Conservation (phyloP, 139 green algal genomes). For the Protoeuglena noctilucae region DNA sequence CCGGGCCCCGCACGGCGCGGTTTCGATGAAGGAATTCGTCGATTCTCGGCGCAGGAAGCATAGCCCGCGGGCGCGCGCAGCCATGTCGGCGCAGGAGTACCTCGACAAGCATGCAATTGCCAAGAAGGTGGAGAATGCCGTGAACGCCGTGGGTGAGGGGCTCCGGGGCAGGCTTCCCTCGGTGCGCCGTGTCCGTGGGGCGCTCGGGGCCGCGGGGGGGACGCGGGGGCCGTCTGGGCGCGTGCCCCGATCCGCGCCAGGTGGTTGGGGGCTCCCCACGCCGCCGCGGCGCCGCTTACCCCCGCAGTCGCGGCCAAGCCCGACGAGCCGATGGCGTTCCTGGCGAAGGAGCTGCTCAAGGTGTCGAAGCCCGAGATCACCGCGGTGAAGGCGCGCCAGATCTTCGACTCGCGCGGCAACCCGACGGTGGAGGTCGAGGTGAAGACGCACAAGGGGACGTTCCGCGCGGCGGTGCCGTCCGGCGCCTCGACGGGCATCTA, state of each 20-base stretch:
- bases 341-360: conserved; percentile 44
- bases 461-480: conserved; percentile 73
- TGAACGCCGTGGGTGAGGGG: conserved; percentile 79
- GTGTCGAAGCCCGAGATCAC: conserved; percentile 52
- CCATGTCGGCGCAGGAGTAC: conserved; percentile 67
- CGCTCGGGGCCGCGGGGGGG: neutral
- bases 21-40: no score
- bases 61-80: no score
- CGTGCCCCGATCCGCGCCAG: neutral
- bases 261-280: conserved; percentile 2
- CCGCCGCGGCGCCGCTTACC: neutral
- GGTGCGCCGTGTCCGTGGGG: conserved; percentile 57
- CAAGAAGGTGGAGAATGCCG: conserved; percentile 74
- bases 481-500: conserved; percentile 90
- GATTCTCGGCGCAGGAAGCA: no score
- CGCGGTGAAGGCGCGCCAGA: conserved; percentile 76
- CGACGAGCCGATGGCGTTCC: conserved; percentile 1
- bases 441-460: conserved; percentile 75
- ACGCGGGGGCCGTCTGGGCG: neutral
- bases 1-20: no score
- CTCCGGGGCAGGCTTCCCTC: conserved; percentile 77
- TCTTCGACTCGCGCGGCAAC: conserved; percentile 95
- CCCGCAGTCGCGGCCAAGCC: neutral
- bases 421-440: conserved; percentile 89
- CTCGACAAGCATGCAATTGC: conserved; percentile 66